Conservation (phyloP, 768 basidiomycete genomes). For the Lentinula detonsa region DNA sequence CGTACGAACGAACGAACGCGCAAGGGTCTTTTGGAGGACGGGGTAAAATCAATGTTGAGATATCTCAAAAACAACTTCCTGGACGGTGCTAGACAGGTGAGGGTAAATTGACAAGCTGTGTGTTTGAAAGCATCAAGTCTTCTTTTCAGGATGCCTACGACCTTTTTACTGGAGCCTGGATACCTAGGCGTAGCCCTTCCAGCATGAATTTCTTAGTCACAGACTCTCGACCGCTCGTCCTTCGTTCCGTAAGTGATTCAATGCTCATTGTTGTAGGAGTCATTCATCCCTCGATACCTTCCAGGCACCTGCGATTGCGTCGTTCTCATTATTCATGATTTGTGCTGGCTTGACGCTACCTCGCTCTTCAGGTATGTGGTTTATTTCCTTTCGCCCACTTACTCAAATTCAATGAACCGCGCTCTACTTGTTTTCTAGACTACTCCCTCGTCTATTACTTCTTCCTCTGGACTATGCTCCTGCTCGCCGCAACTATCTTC, state of each 20-base stretch:
- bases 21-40: constrained; percentile 79
- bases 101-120: constrained; percentile 7
- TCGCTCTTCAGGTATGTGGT: constrained; percentile 70
- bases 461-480: constrained; percentile 68
- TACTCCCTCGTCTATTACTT: constrained; percentile 85
- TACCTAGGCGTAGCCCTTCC: constrained; percentile 70
- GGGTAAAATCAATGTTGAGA: constrained; percentile 73
- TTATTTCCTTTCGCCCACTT: not conserved
- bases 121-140: not conserved
- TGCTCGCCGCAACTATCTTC: constrained; percentile 58
- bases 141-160: constrained; percentile 84
- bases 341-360: constrained; percentile 82
- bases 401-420: not conserved
- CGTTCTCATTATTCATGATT: constrained; percentile 84
- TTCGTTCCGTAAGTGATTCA: constrained; percentile 63
- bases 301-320: constrained; percentile 80
- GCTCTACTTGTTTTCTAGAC: constrained; percentile 36
- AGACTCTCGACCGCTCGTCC: constrained; percentile 76
- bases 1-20: constrained; percentile 85
- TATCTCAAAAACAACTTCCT: constrained; percentile 97
- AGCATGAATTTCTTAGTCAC: constrained; percentile 65
- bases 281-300: not conserved
- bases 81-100: constrained; percentile 86
- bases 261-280: not conserved
- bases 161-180: constrained; percentile 87